Evolutionary conservation across 257 asterid genomes (phyloP).

Genomic region (Ilex asprella): DNA sequence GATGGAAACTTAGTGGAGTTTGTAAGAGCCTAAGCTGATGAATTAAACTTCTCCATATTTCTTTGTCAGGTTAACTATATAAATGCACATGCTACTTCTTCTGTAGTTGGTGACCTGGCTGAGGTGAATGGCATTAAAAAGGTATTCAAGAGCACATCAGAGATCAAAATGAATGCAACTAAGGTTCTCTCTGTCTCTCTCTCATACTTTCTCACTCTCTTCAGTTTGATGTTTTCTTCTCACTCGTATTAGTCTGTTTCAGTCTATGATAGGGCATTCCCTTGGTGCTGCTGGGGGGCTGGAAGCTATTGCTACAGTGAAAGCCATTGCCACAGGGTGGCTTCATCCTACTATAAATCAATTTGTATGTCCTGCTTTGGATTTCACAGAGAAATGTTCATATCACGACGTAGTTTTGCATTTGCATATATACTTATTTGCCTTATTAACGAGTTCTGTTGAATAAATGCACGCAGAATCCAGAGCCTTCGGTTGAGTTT

Average conservation of each 20-base stretch:
- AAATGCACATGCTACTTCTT: slow-evolving; percentile 93
- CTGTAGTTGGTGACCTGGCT: slow-evolving; percentile 84
- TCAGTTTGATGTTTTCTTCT: slow-evolving; percentile 4
- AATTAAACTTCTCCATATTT: neutral
- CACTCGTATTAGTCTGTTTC: slow-evolving; percentile 19
- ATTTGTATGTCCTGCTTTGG: slow-evolving; percentile 39
- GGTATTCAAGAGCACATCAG: slow-evolving; percentile 78
- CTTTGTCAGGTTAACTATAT: slow-evolving; percentile 82
- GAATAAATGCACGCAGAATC: slow-evolving; percentile 40
- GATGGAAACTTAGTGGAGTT: no score
- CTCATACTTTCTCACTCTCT: neutral
- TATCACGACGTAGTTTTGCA: no score
- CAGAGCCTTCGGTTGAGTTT: slow-evolving; percentile 80
- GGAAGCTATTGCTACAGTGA: slow-evolving; percentile 88
- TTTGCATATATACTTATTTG: no score
- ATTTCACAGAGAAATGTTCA: neutral
- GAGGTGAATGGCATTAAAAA: slow-evolving; percentile 88
- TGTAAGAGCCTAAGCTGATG: no score
- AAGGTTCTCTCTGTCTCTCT: slow-evolving; percentile 40
- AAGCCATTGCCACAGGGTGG: slow-evolving; percentile 92
- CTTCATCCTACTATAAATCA: slow-evolving; percentile 87
- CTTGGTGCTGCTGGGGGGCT: slow-evolving; percentile 97
- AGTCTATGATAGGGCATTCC: slow-evolving; percentile 98
- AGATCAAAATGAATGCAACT: slow-evolving; percentile 81
- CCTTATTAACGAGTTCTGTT: neutral